Conservation (phyloP, 306 rosid species). For the Trifolium dubium region DNA sequence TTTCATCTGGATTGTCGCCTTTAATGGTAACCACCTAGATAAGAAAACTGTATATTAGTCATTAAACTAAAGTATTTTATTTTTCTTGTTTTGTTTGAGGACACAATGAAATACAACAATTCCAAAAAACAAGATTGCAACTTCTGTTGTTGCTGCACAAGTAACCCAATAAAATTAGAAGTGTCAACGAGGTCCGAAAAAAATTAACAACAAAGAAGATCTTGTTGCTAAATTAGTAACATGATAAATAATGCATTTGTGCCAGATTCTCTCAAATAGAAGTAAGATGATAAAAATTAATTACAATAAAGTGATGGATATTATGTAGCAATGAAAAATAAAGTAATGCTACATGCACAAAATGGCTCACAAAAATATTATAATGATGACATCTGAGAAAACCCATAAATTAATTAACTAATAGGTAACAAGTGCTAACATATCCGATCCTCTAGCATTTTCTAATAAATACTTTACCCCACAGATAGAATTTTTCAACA, state of each 20-base stretch:
- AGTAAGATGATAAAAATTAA: background rate
- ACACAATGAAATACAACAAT: background rate
- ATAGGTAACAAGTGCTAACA: no score
- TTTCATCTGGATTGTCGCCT: constrained; percentile 75
- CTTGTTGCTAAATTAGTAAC: background rate
- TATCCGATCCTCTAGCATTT: no score
- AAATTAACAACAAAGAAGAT: background rate
- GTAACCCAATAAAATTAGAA: constrained; percentile 16
- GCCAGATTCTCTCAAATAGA: background rate
- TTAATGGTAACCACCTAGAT: constrained; percentile 72
- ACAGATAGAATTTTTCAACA: no score
- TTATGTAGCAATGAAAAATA: background rate
- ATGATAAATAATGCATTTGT: background rate
- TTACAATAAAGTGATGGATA: background rate
- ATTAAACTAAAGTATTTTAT: background rate
- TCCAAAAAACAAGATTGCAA: background rate
- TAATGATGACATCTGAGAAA: no score
- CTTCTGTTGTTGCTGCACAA: constrained; percentile 5
- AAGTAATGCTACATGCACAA: background rate
- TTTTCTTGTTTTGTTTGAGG: constrained; percentile 1
- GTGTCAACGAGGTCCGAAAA: constrained; percentile 5
- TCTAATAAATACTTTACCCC: no score
- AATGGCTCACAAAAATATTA: background rate
- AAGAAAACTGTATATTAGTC: constrained; percentile 20
- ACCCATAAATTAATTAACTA: no score